Evolutionary conservation across 179 eudicot genomes (phyloP), one percentile per base, ranked within the genome.

Genomic region (Sideroxylon spinosum): DNA sequence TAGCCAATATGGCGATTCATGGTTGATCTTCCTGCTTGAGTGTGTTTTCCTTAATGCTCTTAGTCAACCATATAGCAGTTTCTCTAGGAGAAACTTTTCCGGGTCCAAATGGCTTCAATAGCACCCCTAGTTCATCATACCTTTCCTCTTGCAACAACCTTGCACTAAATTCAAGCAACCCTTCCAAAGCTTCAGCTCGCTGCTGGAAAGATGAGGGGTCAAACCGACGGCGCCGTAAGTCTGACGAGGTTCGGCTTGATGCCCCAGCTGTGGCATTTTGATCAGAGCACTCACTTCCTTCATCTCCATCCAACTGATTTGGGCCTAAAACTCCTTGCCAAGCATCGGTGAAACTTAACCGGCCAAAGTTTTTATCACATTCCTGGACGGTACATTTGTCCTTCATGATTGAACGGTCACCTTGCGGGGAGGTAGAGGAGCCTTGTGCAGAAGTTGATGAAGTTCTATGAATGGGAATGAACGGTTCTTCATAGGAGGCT

Each of bases 41-140:
- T 6, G 85, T 75, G 63, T 92, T 93, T 81, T 89, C 97, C 82
- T 95, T 95, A 83, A 95, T 86, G 86, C 98, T 93, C 86, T 92
- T 95, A 23, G 98, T 85, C 84, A 95, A 82, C 99, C 99, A 95
- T 50, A 95, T 95, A 46, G 98, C 99, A 37, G 99, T 95, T 84
- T 95, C 99, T 79, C 99, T 89, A 0, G 98, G 92, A 73, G 98
- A 95, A 44, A 92, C 99, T 78, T 95, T 95, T 75, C 90, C 99
- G 11, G 91, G 98, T 1, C 99, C 99, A 56, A 93, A 95, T 4
- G 99, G 98, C 87, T 87, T 93, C 79, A 95, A 56, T 55, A 95
- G 78, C 81, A 95, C 98, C 61, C 85, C 86, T 3, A 95, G 98
- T 83, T 95, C 99, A 6, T 93, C 97, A 17, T 88, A 87, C 71